Conservation (phyloP, 345 rosid genomes). For the Psidium guajava region DNA sequence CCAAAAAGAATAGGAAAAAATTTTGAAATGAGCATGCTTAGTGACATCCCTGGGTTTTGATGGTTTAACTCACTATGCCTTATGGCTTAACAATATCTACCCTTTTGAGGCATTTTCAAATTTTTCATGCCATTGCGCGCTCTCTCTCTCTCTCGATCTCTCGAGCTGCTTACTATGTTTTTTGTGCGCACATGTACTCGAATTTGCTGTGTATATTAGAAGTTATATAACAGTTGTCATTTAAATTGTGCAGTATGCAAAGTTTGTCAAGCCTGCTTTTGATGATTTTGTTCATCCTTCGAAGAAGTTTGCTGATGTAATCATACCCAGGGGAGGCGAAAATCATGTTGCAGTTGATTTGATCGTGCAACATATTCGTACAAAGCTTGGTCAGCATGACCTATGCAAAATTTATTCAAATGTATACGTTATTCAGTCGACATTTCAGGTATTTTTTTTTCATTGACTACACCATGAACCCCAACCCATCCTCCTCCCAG, state of each 20-base stretch:
- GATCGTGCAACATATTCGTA: constrained; percentile 94
- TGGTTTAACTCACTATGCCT: background rate
- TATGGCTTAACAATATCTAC: background rate
- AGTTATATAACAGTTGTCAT: background rate
- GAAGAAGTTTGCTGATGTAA: constrained; percentile 93
- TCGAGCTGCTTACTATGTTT: background rate
- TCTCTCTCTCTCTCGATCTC: background rate
- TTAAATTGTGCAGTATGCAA: constrained; percentile 67
- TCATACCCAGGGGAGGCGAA: constrained; percentile 98
- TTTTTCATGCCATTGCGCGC: background rate
- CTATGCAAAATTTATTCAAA: constrained; percentile 96
- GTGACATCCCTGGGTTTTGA: background rate
- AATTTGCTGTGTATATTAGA: background rate
- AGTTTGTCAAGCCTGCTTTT: constrained; percentile 97
- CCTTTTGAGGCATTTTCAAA: background rate
- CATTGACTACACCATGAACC: background rate
- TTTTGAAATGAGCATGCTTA: background rate
- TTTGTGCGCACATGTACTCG: background rate
- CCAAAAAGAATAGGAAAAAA: background rate
- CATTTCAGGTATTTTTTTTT: constrained; percentile 64
- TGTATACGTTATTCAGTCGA: constrained; percentile 87
- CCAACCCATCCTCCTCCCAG: background rate
- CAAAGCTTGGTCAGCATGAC: constrained; percentile 97
- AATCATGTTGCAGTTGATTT: constrained; percentile 97
- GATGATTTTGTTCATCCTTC: constrained; percentile 98